Percentiles rank a stretch among this genome's conserved stretches.
Conservation (phyloP, 345 rosid genomes). For the Angophora floribunda region DNA sequence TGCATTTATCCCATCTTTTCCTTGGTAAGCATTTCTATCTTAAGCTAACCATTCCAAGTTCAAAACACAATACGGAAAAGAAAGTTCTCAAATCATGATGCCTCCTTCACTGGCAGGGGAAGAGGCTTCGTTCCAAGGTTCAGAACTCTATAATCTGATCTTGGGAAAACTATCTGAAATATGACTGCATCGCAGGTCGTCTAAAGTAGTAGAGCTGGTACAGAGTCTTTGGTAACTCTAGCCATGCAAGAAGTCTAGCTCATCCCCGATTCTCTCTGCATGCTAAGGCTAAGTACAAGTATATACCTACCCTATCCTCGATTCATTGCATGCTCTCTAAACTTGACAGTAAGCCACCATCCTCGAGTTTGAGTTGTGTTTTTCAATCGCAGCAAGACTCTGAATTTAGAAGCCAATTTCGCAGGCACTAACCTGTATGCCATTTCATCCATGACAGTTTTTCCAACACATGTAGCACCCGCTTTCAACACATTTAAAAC, state of each 20-base stretch:
- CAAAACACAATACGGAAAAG: background rate
- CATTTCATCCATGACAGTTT: constrained; percentile 92
- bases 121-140: background rate
- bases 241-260: background rate
- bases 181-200: background rate
- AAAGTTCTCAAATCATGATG: background rate
- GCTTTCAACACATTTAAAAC: constrained; percentile 51
- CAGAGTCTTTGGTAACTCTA: background rate
- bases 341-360: background rate
- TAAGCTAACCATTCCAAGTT: background rate
- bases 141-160: background rate
- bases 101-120: background rate
- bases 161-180: background rate
- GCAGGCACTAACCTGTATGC: constrained; percentile 52
- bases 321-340: background rate
- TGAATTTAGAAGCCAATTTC: background rate
- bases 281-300: background rate
- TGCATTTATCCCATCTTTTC: background rate
- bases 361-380: background rate
- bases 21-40: background rate
- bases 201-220: background rate
- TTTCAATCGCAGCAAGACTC: background rate
- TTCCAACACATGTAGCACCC: constrained; percentile 70
- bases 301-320: background rate
- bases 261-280: background rate